Evolutionary conservation across 1,284 basidiomycete species (phyloP), one percentile per base, ranked within the genome.

Genomic region (Sanghuangporus sanghuang): DNA sequence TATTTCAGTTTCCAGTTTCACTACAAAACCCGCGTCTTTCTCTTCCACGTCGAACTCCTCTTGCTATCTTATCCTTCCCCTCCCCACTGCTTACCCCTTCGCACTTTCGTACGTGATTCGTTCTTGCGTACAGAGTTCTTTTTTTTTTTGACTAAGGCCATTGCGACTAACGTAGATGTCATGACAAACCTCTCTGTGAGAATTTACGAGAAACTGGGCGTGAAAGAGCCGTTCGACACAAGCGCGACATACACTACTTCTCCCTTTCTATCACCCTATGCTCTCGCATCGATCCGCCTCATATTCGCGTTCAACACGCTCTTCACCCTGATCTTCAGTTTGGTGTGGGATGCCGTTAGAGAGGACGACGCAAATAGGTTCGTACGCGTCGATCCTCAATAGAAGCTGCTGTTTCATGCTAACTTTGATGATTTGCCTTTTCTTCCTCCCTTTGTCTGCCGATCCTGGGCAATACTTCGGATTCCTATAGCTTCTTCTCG

Each of bases 171-270:
- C 36, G 39, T 46, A 48, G 42, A 60, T 60, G 58, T 46, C 44
- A 60, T 60, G 58, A 50, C 23, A 50, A 60, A 35, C 11, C 32
- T 14, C 36, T 50, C 23, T 42, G 40, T 11, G 11, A 50, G 18
- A n/a, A 16, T 61, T 27, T 65, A 65, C 56, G 39, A 54, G n/a
- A 46, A 35, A 32, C 63, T 63, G 42, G 74, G 74, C 48, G 71
- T 72, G 18, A 66, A 67, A 3, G 59, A 67, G 4, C 73, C 71
- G n/a, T 90, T 90, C 70, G 88, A 90, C 74, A 73, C 81, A 0
- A 66, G 71, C 3, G 75, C 79, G 68, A 74, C 73, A 61, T 78
- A 80, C 68, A 84, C 89, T 64, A 85, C 89, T 0, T 90, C 87
- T 0, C 84, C 84, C 35, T 59, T 84, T 66, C 68, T 87, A 57